Evolutionary conservation across 257 asterid genomes (phyloP).

Genomic region (Solanum appendiculatum): DNA sequence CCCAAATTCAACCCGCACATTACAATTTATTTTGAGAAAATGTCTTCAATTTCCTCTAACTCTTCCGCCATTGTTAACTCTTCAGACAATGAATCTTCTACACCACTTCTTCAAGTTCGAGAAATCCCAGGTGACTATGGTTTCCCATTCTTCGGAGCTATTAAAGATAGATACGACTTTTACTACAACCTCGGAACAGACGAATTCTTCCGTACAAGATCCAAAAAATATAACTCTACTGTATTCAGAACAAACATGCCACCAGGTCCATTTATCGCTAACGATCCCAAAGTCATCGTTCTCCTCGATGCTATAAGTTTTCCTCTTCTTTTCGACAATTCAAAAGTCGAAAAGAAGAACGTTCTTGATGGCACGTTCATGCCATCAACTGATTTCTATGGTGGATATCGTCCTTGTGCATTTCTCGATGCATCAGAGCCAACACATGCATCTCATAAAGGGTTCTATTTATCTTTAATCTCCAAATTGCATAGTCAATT

Average conservation of each 20-base stretch:
- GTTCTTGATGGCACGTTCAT: conserved; percentile 76
- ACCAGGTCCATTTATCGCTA: conserved; percentile 50
- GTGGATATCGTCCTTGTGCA: conserved; percentile 68
- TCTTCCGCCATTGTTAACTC: neutral
- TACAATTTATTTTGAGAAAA: neutral
- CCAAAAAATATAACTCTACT: conserved; percentile 36
- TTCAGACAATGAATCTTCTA: neutral
- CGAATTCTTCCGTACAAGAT: conserved; percentile 31
- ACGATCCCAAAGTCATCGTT: conserved; percentile 22
- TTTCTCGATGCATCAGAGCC: conserved; percentile 58
- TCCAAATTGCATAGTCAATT: conserved; percentile 20
- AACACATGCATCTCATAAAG: conserved; percentile 33
- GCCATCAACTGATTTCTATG: conserved; percentile 57
- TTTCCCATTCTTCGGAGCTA: conserved; percentile 32
- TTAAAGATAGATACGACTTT: conserved; percentile 33
- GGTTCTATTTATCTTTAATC: conserved; percentile 23
- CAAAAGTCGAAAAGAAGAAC: conserved; percentile 53
- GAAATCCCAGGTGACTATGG: conserved; percentile 50
- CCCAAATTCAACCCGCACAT: neutral
- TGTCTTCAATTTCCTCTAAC: conserved; percentile 8
- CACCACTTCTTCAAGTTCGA: conserved; percentile 17
- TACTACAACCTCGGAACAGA: conserved; percentile 34
- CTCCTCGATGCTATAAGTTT: conserved; percentile 65
- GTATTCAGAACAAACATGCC: conserved; percentile 38
- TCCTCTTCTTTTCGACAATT: conserved; percentile 57